Percentiles rank a stretch among this genome's conserved stretches.
Evolutionary conservation across 805 yeast genomes (phyloP).

Genomic region (Hanseniaspora taiwanica): DNA sequence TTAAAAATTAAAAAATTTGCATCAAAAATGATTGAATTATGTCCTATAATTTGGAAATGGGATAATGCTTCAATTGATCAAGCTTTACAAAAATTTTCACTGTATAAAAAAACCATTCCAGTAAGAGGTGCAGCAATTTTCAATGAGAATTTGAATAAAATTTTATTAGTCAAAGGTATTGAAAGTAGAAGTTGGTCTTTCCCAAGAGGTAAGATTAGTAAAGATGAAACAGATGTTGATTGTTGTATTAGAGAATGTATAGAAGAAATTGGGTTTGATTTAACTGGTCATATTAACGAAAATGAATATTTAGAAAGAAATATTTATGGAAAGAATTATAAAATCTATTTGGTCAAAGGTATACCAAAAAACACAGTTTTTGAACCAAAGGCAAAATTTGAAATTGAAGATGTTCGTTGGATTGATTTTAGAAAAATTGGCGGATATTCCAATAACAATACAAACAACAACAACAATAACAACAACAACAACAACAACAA

Average conservation of each 20-base stretch:
- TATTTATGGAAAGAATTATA: conserved; percentile 69
- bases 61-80: conserved; percentile 53
- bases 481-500: conserved; percentile 5
- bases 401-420: conserved; percentile 79
- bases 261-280: conserved; percentile 91
- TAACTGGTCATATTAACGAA: conserved; percentile 50
- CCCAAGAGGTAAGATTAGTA: conserved; percentile 93
- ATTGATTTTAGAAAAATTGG: conserved; percentile 36
- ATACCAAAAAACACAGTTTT: conserved; percentile 60
- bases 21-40: conserved; percentile 47
- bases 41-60: conserved; percentile 77
- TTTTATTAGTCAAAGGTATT: conserved; percentile 72
- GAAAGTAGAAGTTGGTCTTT: conserved; percentile 85
- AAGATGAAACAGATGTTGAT: conserved; percentile 74
- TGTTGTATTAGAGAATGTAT: conserved; percentile 87
- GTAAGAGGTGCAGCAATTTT: conserved; percentile 92
- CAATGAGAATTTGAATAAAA: conserved; percentile 53
- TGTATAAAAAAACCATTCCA: conserved; percentile 81
- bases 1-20: conserved; percentile 71
- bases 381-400: conserved; percentile 74
- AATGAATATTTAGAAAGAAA: conserved; percentile 72
- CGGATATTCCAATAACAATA: conserved; percentile 22
- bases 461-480: too few relatives aligned
- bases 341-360: conserved; percentile 62
- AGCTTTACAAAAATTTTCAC: conserved; percentile 67